A percentile compares a stretch with the other conserved stretches of the same genome.
Evolutionary conservation across 2,329 filamentous ascomycete genomes (phyloP).

Genomic region (Rhinocladiella similis): DNA sequence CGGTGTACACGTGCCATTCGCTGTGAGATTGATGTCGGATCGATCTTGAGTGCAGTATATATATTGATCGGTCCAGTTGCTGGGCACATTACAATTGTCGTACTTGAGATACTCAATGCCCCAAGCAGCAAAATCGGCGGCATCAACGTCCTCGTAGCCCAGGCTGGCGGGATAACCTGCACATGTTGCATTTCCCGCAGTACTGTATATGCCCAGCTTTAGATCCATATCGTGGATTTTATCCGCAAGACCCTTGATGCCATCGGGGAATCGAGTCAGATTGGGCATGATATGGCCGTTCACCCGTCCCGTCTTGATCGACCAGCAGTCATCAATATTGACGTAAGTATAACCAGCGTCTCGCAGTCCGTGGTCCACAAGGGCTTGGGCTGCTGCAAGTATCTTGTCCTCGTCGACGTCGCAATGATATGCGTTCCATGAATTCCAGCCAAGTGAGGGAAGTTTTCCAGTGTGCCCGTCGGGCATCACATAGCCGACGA

Average conservation of each 20-base stretch:
- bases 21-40: background rate
- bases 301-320: background rate
- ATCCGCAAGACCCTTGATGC: background rate
- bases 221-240: background rate
- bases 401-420: slow-evolving; percentile 1
- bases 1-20: background rate
- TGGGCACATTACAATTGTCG: background rate
- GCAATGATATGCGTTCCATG: slow-evolving; percentile 1
- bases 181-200: background rate
- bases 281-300: slow-evolving; percentile 1
- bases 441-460: background rate
- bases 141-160: background rate
- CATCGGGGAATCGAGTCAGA: background rate
- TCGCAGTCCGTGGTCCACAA: background rate
- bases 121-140: background rate
- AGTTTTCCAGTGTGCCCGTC: slow-evolving; percentile 1
- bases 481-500: background rate
- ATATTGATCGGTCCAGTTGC: background rate
- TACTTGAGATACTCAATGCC: background rate
- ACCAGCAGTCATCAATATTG: slow-evolving; percentile 3
- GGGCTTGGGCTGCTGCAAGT: background rate
- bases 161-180: background rate
- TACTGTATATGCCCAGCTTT: background rate
- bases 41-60: slow-evolving; percentile 1
- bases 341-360: background rate